These are phyloP conservation scores for Lachancea sp. DNA, from an alignment of 805 yeast species.

Conservation along the genomic window DNA sequence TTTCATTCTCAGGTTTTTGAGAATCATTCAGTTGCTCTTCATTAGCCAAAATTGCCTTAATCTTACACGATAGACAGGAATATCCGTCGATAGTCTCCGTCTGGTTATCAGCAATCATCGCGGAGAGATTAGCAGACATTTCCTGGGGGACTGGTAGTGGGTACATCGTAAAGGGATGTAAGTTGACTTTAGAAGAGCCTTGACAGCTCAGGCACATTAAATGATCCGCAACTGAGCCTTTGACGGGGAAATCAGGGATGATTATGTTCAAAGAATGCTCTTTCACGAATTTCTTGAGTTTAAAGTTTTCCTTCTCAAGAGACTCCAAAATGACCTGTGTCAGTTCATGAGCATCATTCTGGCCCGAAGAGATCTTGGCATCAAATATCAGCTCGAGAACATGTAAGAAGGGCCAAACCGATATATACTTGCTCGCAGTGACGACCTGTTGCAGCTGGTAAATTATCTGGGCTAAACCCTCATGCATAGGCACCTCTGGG, in stretches of 20 bases:
- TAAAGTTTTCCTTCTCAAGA: conserved; percentile 56
- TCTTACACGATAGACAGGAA: conserved; percentile 68
- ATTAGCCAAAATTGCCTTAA: conserved; percentile 37
- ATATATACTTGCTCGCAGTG: conserved; percentile 44
- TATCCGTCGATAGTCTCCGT: conserved; percentile 71
- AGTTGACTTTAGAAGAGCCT: conserved; percentile 49
- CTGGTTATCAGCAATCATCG: conserved; percentile 50
- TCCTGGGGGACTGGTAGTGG: conserved; percentile 69
- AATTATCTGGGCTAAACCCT: conserved; percentile 47
- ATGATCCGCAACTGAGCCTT: conserved; percentile 58
- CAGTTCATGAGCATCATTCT: conserved; percentile 94
- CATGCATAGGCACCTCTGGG: conserved; percentile 48
- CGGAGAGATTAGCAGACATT: conserved; percentile 41
- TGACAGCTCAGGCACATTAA: conserved; percentile 67
- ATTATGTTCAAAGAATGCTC: conserved; percentile 13
- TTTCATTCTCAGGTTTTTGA: conserved; percentile 27
- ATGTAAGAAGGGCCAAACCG: conserved; percentile 75
- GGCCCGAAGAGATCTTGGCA: conserved; percentile 69
- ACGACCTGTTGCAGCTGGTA: conserved; percentile 58
- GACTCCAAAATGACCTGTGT: conserved; percentile 77
- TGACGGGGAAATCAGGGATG: conserved; percentile 67
- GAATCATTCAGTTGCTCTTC: conserved; percentile 23
- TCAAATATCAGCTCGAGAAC: conserved; percentile 67
- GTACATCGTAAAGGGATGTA: conserved; percentile 59
- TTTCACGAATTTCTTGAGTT: conserved; percentile 34